A percentile compares a stretch with the other conserved stretches of the same genome.
Evolutionary conservation across 1,284 basidiomycete genomes (phyloP).

Genomic region (Tilletia walkeri): DNA sequence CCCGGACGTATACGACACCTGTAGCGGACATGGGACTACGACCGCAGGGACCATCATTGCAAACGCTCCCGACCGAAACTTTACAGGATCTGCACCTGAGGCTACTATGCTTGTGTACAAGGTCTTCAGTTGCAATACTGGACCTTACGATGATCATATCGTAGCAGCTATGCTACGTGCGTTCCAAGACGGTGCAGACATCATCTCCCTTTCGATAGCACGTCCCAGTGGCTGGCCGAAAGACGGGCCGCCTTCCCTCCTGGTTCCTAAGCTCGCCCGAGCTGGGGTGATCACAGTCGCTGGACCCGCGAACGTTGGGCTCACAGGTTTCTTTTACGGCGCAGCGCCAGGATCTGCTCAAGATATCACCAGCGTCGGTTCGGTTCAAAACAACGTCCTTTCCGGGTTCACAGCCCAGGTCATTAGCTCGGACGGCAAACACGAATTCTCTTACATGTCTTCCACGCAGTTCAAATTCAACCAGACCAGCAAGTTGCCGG

Average conservation of each 20-base stretch:
- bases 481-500: slow-evolving; percentile 15
- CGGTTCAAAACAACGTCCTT: slow-evolving; percentile 50
- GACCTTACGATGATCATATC: slow-evolving; percentile 55
- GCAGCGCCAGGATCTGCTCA: slow-evolving; percentile 55
- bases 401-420: slow-evolving; percentile 33
- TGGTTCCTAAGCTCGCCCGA: slow-evolving; percentile 27
- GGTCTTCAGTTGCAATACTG: slow-evolving; percentile 57
- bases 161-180: slow-evolving; percentile 51
- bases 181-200: slow-evolving; percentile 57
- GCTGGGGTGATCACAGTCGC: slow-evolving; percentile 38
- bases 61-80: slow-evolving; percentile 56
- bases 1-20: no score
- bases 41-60: slow-evolving; percentile 69
- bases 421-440: slow-evolving; percentile 22
- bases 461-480: slow-evolving; percentile 32
- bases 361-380: slow-evolving; percentile 46
- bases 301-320: slow-evolving; percentile 57
- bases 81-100: slow-evolving; percentile 38
- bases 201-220: slow-evolving; percentile 67
- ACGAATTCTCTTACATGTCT: slow-evolving; percentile 31
- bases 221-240: slow-evolving; percentile 50
- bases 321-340: slow-evolving; percentile 56
- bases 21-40: slow-evolving; percentile 59
- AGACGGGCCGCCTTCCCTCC: slow-evolving; percentile 25
- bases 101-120: slow-evolving; percentile 55